Conservation (phyloP, 2,329 filamentous ascomycete species). For the Scedosporium boydii region DNA sequence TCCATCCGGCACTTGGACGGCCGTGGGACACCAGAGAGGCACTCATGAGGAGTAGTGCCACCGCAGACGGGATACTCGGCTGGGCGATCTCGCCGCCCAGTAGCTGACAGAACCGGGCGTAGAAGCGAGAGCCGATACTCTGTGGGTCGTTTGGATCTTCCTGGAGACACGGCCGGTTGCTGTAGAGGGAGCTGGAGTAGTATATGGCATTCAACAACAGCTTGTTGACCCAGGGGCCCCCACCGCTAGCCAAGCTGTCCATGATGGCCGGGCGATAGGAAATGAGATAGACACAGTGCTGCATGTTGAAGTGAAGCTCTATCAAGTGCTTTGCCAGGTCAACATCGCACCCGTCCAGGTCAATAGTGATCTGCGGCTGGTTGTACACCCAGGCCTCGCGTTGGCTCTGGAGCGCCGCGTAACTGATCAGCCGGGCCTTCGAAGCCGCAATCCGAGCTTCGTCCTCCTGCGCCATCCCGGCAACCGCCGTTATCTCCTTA, state of each 20-base stretch:
- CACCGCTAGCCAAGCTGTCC: constrained; percentile 23
- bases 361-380: constrained; percentile 20
- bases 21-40: constrained; percentile 23
- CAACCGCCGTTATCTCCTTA: constrained; percentile 19
- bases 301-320: constrained; percentile 26
- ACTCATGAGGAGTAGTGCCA: constrained; percentile 22
- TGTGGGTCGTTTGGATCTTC: constrained; percentile 22
- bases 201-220: constrained; percentile 30
- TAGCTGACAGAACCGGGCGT: constrained; percentile 25
- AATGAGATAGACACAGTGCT: constrained; percentile 26
- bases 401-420: constrained; percentile 23
- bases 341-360: constrained; percentile 22
- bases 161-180: constrained; percentile 23
- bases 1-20: constrained; percentile 24
- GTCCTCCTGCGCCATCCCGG: constrained; percentile 17
- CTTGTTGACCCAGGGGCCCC: constrained; percentile 26
- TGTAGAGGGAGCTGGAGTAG: constrained; percentile 27
- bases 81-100: constrained; percentile 22
- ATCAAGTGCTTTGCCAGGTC: constrained; percentile 26
- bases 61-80: constrained; percentile 26
- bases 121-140: constrained; percentile 25
- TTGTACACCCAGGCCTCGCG: constrained; percentile 20
- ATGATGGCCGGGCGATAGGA: constrained; percentile 29
- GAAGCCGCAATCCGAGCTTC: constrained; percentile 18
- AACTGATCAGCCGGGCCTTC: constrained; percentile 24